Conservation (phyloP, 495 filamentous ascomycete genomes). For the Talaromyces liani region DNA sequence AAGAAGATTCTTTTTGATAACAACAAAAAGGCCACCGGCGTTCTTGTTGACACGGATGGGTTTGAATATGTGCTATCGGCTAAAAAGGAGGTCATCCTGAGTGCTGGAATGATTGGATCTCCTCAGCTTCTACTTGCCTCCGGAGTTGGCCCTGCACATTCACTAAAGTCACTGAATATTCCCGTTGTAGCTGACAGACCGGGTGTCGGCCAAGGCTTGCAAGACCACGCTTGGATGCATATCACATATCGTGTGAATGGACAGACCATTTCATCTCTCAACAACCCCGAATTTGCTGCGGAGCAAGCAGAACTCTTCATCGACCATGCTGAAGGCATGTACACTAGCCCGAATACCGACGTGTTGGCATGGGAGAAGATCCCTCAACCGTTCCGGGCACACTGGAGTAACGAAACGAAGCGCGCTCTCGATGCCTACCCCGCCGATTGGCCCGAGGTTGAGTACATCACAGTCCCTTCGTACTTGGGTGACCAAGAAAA, state of each 20-base stretch:
- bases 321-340: slow-evolving; percentile 15
- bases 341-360: slow-evolving; percentile 21
- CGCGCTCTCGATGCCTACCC: slow-evolving; percentile 26
- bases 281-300: neutral
- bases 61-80: slow-evolving; percentile 26
- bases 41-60: slow-evolving; percentile 40
- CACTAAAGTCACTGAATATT: slow-evolving; percentile 29
- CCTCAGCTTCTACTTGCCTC: slow-evolving; percentile 47
- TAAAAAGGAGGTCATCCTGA: slow-evolving; percentile 40
- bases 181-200: slow-evolving; percentile 32
- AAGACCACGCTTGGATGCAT: slow-evolving; percentile 31
- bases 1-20: neutral
- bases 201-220: slow-evolving; percentile 43
- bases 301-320: too few species aligned
- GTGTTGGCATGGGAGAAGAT: slow-evolving; percentile 39
- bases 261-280: slow-evolving; percentile 13
- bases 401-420: slow-evolving; percentile 8
- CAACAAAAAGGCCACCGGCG: slow-evolving; percentile 16
- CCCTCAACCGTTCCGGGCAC: slow-evolving; percentile 16
- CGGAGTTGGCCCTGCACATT: slow-evolving; percentile 36
- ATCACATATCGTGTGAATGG: slow-evolving; percentile 18
- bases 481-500: neutral
- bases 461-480: slow-evolving; percentile 23
- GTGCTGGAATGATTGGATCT: slow-evolving; percentile 38
- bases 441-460: slow-evolving; percentile 50